These are phyloP conservation scores for Cochlearia excelsa DNA, from an alignment of 345 rosid species.

Conservation along the genomic window DNA sequence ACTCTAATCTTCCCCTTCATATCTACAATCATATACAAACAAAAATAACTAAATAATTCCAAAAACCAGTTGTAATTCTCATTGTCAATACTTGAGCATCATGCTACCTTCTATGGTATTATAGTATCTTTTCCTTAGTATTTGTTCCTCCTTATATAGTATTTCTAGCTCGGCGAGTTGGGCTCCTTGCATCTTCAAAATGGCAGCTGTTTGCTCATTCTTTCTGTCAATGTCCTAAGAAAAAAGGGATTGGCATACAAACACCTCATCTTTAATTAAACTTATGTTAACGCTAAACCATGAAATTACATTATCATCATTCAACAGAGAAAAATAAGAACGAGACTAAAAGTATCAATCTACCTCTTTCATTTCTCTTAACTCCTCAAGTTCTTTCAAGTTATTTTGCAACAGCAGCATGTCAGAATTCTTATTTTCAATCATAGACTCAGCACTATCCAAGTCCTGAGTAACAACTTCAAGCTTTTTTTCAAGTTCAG, in stretches of 20 bases:
- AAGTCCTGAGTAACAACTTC: slow-evolving; percentile 52
- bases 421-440: slow-evolving; percentile 51
- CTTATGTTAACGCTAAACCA: not conserved
- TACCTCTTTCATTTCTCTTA: slow-evolving; percentile 98
- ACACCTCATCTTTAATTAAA: not conserved
- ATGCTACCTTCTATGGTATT: slow-evolving; percentile 86
- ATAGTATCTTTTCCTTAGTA: slow-evolving; percentile 77
- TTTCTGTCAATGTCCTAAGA: slow-evolving; percentile 90
- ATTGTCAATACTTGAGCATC: slow-evolving; percentile 8
- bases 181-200: slow-evolving; percentile 89
- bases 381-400: slow-evolving; percentile 80
- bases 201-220: slow-evolving; percentile 95
- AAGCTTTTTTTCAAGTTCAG: slow-evolving; percentile 68
- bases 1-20: slow-evolving; percentile 98
- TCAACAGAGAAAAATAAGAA: slow-evolving; percentile 7
- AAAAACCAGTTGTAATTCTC: not conserved
- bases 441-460: slow-evolving; percentile 49
- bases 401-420: slow-evolving; percentile 55
- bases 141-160: slow-evolving; percentile 89
- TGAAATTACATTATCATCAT: not conserved
- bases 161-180: slow-evolving; percentile 87
- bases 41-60: not conserved
- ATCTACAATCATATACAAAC: slow-evolving; percentile 46
- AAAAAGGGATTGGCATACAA: slow-evolving; percentile 18
- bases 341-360: not conserved